A percentile compares a stretch with the other conserved stretches of the same genome.
phyloP scores from a whole-genome alignment of 2,329 filamentous ascomycete genomes.

The Aspergillus candidus region DNA sequence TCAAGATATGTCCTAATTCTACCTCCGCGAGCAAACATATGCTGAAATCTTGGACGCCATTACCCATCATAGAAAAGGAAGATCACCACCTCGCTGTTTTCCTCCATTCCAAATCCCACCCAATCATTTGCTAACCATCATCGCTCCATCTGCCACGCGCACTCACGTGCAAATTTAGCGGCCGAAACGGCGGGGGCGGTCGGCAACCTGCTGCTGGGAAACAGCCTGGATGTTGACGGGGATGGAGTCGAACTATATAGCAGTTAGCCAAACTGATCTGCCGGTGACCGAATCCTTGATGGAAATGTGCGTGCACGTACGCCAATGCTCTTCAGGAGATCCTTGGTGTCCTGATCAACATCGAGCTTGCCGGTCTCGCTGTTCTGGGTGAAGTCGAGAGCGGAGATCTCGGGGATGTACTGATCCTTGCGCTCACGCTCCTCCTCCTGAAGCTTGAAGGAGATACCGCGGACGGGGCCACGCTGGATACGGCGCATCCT shows the following conservation, averaged over 20 bases:
- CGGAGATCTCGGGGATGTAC: constrained; percentile 98
- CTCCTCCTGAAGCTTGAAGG: constrained; percentile 99
- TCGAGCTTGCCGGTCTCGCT: constrained; percentile 87
- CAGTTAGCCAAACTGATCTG: constrained; percentile 23
- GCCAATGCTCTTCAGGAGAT: constrained; percentile 95
- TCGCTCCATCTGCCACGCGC: too few relatives aligned
- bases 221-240: constrained; percentile 93
- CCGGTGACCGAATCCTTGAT: neutral
- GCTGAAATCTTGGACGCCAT: too few relatives aligned
- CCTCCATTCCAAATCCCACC: too few relatives aligned
- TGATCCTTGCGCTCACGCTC: constrained; percentile 99
- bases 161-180: too few relatives aligned
- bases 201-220: constrained; percentile 76
- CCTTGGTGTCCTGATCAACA: constrained; percentile 96
- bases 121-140: too few relatives aligned
- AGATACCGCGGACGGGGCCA: constrained; percentile 98
- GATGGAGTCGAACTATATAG: constrained; percentile 81
- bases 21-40: too few relatives aligned
- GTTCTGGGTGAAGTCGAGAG: constrained; percentile 90
- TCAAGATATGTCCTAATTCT: too few relatives aligned
- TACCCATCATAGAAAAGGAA: too few relatives aligned
- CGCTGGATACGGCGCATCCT: constrained; percentile 99
- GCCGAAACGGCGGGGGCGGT: constrained; percentile 70
- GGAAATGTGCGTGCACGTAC: constrained; percentile 56
- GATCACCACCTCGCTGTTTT: too few relatives aligned